phyloP scores from a whole-genome alignment of 2,329 filamentous ascomycete genomes.

The Ceratocystis colombiana region DNA sequence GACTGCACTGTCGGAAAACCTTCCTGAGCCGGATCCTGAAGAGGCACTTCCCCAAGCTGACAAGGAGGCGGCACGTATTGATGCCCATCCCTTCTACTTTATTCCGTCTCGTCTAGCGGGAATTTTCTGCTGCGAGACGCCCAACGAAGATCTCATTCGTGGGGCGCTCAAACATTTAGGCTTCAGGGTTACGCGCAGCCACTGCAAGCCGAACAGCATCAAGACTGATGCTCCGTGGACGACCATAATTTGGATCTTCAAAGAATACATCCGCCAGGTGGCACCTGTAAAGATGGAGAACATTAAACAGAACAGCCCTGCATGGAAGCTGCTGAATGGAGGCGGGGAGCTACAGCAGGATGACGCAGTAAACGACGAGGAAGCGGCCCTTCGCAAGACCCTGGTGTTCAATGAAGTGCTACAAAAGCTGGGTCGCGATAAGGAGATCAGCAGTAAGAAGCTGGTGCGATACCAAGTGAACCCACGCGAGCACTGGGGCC shows the following conservation, averaged over 20 bases:
- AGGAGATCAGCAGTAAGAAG: slow-evolving; percentile 53
- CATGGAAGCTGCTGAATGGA: slow-evolving; percentile 54
- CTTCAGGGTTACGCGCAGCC: slow-evolving; percentile 73
- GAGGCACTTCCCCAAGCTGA: slow-evolving; percentile 33
- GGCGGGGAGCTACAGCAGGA: slow-evolving; percentile 26
- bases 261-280: slow-evolving; percentile 79
- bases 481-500: slow-evolving; percentile 87
- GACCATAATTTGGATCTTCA: slow-evolving; percentile 84
- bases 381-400: slow-evolving; percentile 47
- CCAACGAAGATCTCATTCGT: slow-evolving; percentile 66
- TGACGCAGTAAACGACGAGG: slow-evolving; percentile 25
- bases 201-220: slow-evolving; percentile 80
- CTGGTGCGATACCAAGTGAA: slow-evolving; percentile 84
- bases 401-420: slow-evolving; percentile 65
- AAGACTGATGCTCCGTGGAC: slow-evolving; percentile 90
- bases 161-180: slow-evolving; percentile 74
- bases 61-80: slow-evolving; percentile 51
- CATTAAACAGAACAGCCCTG: slow-evolving; percentile 59
- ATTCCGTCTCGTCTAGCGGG: slow-evolving; percentile 64
- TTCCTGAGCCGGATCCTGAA: slow-evolving; percentile 34
- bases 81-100: slow-evolving; percentile 79
- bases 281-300: slow-evolving; percentile 64
- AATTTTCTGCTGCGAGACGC: slow-evolving; percentile 67
- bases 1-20: slow-evolving; percentile 69
- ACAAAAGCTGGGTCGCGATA: slow-evolving; percentile 56